phyloP scores from a whole-genome alignment of 139 green algal genomes.

The Chlamydomonas schloesseri region DNA sequence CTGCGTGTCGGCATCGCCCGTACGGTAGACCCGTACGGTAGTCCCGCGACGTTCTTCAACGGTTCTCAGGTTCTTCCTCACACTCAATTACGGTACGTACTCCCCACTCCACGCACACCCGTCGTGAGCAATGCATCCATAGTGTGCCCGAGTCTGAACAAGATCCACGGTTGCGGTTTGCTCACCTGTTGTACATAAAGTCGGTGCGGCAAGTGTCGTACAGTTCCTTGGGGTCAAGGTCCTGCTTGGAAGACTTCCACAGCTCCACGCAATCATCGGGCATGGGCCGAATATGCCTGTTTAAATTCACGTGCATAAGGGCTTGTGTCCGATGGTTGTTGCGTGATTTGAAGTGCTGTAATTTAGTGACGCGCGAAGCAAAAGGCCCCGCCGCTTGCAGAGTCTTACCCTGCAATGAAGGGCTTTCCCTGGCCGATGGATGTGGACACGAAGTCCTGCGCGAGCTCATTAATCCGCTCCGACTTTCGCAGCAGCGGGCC shows the following conservation, averaged over 20 bases:
- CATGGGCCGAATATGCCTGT: neutral
- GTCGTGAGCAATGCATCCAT: neutral
- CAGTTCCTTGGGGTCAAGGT: neutral
- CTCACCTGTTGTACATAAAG: neutral
- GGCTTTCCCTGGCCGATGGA: neutral
- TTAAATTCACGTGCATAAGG: too few species aligned
- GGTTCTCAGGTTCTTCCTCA: too few species aligned
- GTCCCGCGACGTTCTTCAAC: too few species aligned
- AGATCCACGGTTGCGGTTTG: too few species aligned
- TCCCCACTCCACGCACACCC: neutral
- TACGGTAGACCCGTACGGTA: too few species aligned
- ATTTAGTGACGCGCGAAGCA: too few species aligned
- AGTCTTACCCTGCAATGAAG: neutral
- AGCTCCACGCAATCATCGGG: neutral
- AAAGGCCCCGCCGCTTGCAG: too few species aligned
- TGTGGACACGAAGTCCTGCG: neutral
- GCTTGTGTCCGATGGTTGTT: too few species aligned
- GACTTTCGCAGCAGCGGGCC: neutral
- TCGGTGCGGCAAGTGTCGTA: neutral
- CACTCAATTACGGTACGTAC: neutral
- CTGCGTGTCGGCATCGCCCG: neutral
- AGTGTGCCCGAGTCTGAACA: too few species aligned
- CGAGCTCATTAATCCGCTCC: neutral
- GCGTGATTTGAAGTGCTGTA: too few species aligned
- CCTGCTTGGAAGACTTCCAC: neutral